These are phyloP conservation scores for Amauroascus niger DNA, from an alignment of 2,329 filamentous ascomycete species.

Conservation along the genomic window DNA sequence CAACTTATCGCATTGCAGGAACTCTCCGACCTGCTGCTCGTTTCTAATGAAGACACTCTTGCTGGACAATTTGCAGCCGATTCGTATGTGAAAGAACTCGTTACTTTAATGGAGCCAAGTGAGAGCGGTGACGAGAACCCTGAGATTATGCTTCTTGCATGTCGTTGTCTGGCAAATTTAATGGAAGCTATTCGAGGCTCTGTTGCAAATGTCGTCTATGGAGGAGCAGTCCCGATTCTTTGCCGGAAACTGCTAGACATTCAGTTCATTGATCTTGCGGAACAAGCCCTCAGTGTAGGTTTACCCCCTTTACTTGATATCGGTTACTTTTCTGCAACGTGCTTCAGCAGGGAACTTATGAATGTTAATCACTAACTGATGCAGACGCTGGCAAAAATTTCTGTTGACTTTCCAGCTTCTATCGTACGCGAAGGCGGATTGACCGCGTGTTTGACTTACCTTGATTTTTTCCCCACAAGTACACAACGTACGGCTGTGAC, in stretches of 20 bases:
- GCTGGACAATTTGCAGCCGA: slow-evolving; percentile 92
- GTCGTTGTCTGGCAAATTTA: slow-evolving; percentile 86
- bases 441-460: slow-evolving; percentile 87
- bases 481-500: slow-evolving; percentile 95
- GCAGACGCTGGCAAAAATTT: slow-evolving; percentile 88
- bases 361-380: slow-evolving; percentile 2
- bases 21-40: slow-evolving; percentile 80
- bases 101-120: slow-evolving; percentile 81
- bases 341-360: not conserved
- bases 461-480: slow-evolving; percentile 96
- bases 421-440: slow-evolving; percentile 94
- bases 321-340: not conserved
- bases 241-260: slow-evolving; percentile 95
- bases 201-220: slow-evolving; percentile 91
- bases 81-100: slow-evolving; percentile 88
- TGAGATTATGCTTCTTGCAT: slow-evolving; percentile 94
- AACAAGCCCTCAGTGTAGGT: slow-evolving; percentile 77
- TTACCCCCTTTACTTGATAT: slow-evolving; percentile 1
- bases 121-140: slow-evolving; percentile 83
- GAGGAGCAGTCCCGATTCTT: slow-evolving; percentile 86
- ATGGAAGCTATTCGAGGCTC: slow-evolving; percentile 95
- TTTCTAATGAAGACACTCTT: slow-evolving; percentile 93
- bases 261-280: slow-evolving; percentile 91
- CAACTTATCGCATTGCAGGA: slow-evolving; percentile 91
- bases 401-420: slow-evolving; percentile 83